These are phyloP conservation scores for Fusarium virguliforme DNA, from an alignment of 2,329 filamentous ascomycete genomes.

Conservation along the genomic window DNA sequence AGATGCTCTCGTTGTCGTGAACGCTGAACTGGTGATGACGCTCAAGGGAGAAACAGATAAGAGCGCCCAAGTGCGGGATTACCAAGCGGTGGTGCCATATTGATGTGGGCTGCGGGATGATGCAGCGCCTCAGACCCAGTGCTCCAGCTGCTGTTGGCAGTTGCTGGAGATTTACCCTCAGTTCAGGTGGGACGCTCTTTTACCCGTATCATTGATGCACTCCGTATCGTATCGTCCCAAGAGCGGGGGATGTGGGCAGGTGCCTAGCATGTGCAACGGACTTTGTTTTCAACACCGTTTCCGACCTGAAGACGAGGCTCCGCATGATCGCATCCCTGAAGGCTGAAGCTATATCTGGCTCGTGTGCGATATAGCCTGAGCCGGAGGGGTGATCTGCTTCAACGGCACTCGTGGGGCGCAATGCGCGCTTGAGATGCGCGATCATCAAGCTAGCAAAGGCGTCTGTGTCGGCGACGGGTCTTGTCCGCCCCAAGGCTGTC, in stretches of 20 bases:
- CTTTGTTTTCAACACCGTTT: slow-evolving; percentile 13
- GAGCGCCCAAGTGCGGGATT: slow-evolving; percentile 24
- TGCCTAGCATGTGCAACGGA: slow-evolving; percentile 6
- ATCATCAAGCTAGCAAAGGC: slow-evolving; percentile 3
- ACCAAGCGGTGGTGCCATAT: slow-evolving; percentile 24
- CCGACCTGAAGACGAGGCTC: slow-evolving; percentile 8
- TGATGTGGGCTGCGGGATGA: slow-evolving; percentile 6
- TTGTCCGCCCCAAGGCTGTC: slow-evolving; percentile 2
- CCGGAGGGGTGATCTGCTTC: slow-evolving; percentile 10
- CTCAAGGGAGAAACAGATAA: slow-evolving; percentile 6
- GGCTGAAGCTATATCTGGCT: slow-evolving; percentile 20
- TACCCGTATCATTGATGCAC: slow-evolving; percentile 14
- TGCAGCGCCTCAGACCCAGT: neutral
- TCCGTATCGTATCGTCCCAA: slow-evolving; percentile 21
- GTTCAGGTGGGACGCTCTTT: slow-evolving; percentile 14
- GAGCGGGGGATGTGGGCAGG: slow-evolving; percentile 7
- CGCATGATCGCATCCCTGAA: neutral
- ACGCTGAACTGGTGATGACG: slow-evolving; percentile 23
- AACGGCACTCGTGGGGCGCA: slow-evolving; percentile 6
- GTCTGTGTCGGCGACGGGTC: slow-evolving; percentile 1
- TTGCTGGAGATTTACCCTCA: slow-evolving; percentile 9
- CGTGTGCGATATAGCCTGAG: slow-evolving; percentile 17
- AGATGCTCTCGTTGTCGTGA: slow-evolving; percentile 12
- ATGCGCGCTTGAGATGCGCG: slow-evolving; percentile 18
- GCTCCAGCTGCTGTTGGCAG: slow-evolving; percentile 6